A percentile compares a stretch with the other conserved stretches of the same genome.
phyloP scores from a whole-genome alignment of 495 filamentous ascomycete species.

The Penicillium malachiteum region DNA sequence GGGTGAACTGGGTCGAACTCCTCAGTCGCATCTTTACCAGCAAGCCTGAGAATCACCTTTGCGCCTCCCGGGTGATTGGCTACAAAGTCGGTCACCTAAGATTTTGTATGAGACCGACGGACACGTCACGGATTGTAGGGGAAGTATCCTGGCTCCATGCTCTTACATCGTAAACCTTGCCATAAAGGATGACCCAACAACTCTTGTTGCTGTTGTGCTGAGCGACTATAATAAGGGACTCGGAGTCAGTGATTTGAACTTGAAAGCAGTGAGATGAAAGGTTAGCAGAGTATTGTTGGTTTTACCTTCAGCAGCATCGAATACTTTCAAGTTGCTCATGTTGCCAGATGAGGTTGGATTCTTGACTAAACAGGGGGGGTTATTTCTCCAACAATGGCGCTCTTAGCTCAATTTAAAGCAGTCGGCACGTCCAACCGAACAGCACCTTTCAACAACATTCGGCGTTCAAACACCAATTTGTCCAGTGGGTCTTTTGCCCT shows the following conservation, averaged over 20 bases:
- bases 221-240: conserved; percentile 50
- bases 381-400: too few species aligned
- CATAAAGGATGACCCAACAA: conserved; percentile 91
- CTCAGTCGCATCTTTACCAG: conserved; percentile 84
- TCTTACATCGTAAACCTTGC: conserved; percentile 82
- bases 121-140: neutral
- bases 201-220: conserved; percentile 78
- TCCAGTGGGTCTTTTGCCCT: too few species aligned
- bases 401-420: too few species aligned
- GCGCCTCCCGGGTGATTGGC: conserved; percentile 80
- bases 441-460: too few species aligned
- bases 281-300: neutral
- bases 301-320: conserved; percentile 48
- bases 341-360: neutral
- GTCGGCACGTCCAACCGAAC: too few species aligned
- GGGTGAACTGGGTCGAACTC: conserved; percentile 96
- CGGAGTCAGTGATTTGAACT: conserved; percentile 3
- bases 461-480: too few species aligned
- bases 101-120: too few species aligned
- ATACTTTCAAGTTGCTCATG: conserved; percentile 34
- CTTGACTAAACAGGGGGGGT: too few species aligned
- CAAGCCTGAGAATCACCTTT: conserved; percentile 80
- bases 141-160: neutral
- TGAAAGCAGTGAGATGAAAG: neutral
- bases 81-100: conserved; percentile 70